Conservation (phyloP, 169 alveolate species). For the Blepharisma undulans region DNA sequence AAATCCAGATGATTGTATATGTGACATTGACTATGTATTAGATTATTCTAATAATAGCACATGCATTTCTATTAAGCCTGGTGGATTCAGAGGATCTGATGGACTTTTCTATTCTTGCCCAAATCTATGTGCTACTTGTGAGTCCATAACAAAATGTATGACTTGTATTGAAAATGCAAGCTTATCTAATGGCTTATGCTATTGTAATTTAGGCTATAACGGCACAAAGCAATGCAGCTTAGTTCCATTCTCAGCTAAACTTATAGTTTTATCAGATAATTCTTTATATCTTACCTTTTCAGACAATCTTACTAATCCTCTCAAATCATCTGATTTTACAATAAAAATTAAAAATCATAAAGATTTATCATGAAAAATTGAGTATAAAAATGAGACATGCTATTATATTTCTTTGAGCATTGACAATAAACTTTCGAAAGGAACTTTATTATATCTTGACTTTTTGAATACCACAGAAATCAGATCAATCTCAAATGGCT, state of each 20-base stretch:
- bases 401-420: not conserved
- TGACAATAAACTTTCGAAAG: not conserved
- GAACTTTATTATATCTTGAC: not conserved
- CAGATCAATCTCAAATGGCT: not conserved
- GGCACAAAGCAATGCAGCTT: not conserved
- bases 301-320: not conserved
- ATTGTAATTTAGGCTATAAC: not conserved
- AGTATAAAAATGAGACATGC: not conserved
- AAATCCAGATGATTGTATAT: not conserved
- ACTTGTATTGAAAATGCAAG: slow-evolving; percentile 4
- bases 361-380: not conserved
- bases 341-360: not conserved
- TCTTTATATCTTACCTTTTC: not conserved
- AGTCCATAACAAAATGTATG: not conserved
- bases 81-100: not conserved
- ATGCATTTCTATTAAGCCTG: not conserved
- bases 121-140: not conserved
- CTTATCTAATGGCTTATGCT: not conserved
- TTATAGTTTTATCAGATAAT: not conserved
- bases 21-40: not conserved
- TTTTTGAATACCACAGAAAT: not conserved
- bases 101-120: not conserved
- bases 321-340: not conserved
- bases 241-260: not conserved
- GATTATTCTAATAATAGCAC: not conserved